Percentiles rank a stretch among this genome's conserved stretches.
phyloP scores from a whole-genome alignment of 306 rosid genomes.

The Gastrolobium villosum region DNA sequence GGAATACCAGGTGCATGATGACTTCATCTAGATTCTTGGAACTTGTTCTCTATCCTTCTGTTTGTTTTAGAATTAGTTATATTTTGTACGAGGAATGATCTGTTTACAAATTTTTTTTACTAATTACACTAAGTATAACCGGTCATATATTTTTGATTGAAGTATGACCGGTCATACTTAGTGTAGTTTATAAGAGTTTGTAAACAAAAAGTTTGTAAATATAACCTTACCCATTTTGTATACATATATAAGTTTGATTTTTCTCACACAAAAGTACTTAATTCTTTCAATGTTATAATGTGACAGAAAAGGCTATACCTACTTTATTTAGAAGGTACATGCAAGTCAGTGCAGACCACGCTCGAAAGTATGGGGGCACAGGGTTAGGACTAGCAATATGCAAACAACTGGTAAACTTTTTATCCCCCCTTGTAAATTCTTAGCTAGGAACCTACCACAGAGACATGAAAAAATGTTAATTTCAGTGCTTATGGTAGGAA shows the following conservation, averaged over 20 bases:
- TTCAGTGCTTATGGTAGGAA: not conserved
- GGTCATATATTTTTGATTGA: too few relatives aligned
- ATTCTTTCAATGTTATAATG: slow-evolving; percentile 27
- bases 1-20: slow-evolving; percentile 87
- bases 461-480: not conserved
- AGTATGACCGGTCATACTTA: too few relatives aligned
- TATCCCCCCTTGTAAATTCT: not conserved
- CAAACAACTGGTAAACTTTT: slow-evolving; percentile 84
- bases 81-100: too few relatives aligned
- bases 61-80: slow-evolving; percentile 1
- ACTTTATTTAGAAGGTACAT: slow-evolving; percentile 89
- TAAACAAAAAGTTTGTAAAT: too few relatives aligned
- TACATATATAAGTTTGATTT: slow-evolving; percentile 18
- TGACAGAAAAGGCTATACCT: slow-evolving; percentile 84
- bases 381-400: slow-evolving; percentile 97
- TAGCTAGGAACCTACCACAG: not conserved
- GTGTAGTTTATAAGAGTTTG: too few relatives aligned
- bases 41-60: not conserved
- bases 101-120: too few relatives aligned
- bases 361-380: slow-evolving; percentile 96
- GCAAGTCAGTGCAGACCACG: slow-evolving; percentile 99
- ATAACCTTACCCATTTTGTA: too few relatives aligned
- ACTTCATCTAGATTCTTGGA: not conserved
- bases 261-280: slow-evolving; percentile 11
- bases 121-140: too few relatives aligned